phyloP scores from a whole-genome alignment of 257 asterid genomes.

The Cordia subcordata region DNA sequence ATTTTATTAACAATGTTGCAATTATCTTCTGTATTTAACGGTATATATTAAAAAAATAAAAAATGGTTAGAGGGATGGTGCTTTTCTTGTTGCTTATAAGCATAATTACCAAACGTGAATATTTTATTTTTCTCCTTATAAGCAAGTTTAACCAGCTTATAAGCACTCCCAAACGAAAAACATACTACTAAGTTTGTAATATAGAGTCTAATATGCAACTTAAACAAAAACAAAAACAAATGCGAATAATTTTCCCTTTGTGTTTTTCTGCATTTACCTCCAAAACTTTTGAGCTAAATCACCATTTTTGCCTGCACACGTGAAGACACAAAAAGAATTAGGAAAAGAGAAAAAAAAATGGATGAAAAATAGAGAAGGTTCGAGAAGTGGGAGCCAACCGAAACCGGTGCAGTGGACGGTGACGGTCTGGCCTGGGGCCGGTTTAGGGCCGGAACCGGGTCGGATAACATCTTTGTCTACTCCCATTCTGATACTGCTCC shows the following conservation, averaged over 20 bases:
- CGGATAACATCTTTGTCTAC: slow-evolving; percentile 67
- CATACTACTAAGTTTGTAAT: too few species aligned
- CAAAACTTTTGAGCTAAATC: slow-evolving; percentile 70
- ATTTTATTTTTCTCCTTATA: too few species aligned
- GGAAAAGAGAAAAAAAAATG: neutral
- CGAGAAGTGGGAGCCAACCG: slow-evolving; percentile 28
- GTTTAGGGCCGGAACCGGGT: slow-evolving; percentile 77
- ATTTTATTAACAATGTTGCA: too few species aligned
- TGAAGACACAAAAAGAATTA: neutral
- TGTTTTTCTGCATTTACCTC: slow-evolving; percentile 49
- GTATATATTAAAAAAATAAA: too few species aligned
- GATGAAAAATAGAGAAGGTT: neutral
- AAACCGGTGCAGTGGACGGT: slow-evolving; percentile 98
- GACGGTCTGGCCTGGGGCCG: slow-evolving; percentile 67
- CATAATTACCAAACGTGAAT: too few species aligned
- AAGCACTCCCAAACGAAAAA: too few species aligned
- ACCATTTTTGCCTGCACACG: slow-evolving; percentile 53
- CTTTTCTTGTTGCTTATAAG: too few species aligned
- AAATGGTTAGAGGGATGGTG: too few species aligned
- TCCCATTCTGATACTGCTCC: slow-evolving; percentile 46
- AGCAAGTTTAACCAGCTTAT: too few species aligned
- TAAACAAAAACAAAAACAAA: neutral
- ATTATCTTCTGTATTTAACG: too few species aligned
- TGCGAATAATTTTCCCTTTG: neutral
- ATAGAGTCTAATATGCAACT: neutral